Conservation (phyloP, 768 basidiomycete genomes). For the Cubamyces lactineus region DNA sequence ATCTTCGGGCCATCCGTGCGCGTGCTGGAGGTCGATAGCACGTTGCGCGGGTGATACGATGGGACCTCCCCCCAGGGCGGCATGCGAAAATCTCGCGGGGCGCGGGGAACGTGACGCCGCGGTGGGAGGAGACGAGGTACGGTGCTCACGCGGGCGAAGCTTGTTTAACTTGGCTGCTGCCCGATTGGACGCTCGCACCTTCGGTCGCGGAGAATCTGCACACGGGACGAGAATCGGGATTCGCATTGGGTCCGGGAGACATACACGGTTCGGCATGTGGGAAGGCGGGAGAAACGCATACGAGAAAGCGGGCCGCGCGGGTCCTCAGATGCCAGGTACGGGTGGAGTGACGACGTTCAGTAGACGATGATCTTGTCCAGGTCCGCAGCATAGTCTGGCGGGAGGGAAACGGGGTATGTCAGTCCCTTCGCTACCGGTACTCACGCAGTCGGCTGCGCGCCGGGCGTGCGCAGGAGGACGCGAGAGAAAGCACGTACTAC, state of each 20-base stretch:
- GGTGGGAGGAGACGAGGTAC: neutral
- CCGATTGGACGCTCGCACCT: neutral
- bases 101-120: neutral
- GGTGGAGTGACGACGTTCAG: constrained; percentile 18
- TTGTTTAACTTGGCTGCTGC: constrained; percentile 9
- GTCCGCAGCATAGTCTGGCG: constrained; percentile 57
- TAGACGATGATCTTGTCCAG: constrained; percentile 66
- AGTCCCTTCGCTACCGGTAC: neutral
- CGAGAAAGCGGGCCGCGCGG: neutral
- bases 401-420: neutral
- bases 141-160: neutral
- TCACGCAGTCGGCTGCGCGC: too few relatives aligned
- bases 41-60: constrained; percentile 2
- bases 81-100: neutral
- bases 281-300: constrained; percentile 1
- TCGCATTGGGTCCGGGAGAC: constrained; percentile 3
- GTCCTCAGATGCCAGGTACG: neutral
- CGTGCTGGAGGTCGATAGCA: neutral
- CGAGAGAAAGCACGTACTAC: constrained; percentile 43
- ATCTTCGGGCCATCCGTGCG: constrained; percentile 3
- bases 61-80: neutral
- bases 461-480: neutral
- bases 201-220: neutral
- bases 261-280: neutral
- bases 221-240: neutral